Evolutionary conservation across 257 asterid genomes (phyloP).

Genomic region (Nicotiana noctiflora): DNA sequence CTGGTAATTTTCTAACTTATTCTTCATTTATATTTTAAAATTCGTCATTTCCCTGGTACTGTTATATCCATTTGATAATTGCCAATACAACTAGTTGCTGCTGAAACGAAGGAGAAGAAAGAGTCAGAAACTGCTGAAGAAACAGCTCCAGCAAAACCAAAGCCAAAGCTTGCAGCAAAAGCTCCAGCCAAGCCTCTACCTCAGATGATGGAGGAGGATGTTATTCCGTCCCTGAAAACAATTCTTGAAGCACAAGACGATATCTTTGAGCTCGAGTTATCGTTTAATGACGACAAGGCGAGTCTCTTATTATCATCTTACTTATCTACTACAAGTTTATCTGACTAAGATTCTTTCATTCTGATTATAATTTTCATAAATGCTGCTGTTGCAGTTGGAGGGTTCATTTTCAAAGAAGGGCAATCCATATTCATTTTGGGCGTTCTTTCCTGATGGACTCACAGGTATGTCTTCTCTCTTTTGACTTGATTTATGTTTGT

Average conservation of each 20-base stretch:
- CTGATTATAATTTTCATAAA: not conserved
- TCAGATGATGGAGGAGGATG: constrained; percentile 73
- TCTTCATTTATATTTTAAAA: not conserved
- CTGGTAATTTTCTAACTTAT: constrained; percentile 19
- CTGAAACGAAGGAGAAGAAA: constrained; percentile 53
- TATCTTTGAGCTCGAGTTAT: constrained; percentile 41
- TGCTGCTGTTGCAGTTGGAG: constrained; percentile 49
- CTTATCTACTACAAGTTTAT: not conserved
- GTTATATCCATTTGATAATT: not conserved
- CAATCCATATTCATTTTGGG: constrained; percentile 69
- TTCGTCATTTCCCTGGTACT: not conserved
- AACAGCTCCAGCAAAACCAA: constrained; percentile 22
- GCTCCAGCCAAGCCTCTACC: constrained; percentile 63
- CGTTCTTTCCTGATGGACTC: constrained; percentile 78
- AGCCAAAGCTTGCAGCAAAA: constrained; percentile 44
- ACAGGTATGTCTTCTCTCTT: constrained; percentile 32
- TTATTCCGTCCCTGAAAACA: constrained; percentile 60
- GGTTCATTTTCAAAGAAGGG: constrained; percentile 72
- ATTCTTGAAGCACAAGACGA: constrained; percentile 56
- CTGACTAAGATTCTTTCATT: not conserved
- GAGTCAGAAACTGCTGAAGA: constrained; percentile 20
- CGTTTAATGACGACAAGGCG: constrained; percentile 56
- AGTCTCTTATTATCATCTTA: not conserved
- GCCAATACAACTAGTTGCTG: constrained; percentile 44
- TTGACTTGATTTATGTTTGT: not conserved